Base-by-base conservation (phyloP, 2,329 filamentous ascomycete species). In the Raffaelea ambrosiae region DNA sequence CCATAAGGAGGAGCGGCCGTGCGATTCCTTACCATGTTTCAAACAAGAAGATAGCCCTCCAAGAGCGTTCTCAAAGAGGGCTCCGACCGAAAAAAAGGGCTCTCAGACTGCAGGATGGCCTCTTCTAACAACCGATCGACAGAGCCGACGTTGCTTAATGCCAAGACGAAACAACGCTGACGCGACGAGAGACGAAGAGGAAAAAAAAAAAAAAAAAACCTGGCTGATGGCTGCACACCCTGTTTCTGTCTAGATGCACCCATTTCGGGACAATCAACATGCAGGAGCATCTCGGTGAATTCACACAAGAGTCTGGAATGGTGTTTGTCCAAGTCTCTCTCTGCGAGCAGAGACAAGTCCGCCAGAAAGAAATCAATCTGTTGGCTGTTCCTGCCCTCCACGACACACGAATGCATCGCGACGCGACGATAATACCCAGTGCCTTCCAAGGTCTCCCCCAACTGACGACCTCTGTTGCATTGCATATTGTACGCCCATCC, bases 361-460 rank as follows among this genome's bases (percentile, higher is more conserved):
- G n/a, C n/a, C n/a, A n/a, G n/a, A n/a, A n/a, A n/a, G n/a, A n/a
- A n/a, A n/a, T n/a, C n/a, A n/a, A n/a, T n/a, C n/a, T n/a, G n/a
- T n/a, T n/a, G n/a, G n/a, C n/a, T n/a, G n/a, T n/a, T n/a, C n/a
- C n/a, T n/a, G 46, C 67, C 67, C 55, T 68, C 68, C 39, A 48
- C 58, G 1, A 57, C 59, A 0, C 65, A 68, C 47, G 43, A 46
- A 4, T 68, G 65, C 55, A 66, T 65, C 44, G 35, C 9, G 31
- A 16, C 16, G 31, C 16, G 31, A 9, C 31, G 31, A 33, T 16
- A 33, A 16, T 33, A 9, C 9, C 31, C 9, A 16, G 9, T 33
- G 31, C 31, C 9, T 9, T 33, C 31, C 31, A 33, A 33, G 31
- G 31, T n/a, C n/a, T n/a, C n/a, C n/a, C n/a, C n/a, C n/a, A n/a